Evolutionary conservation across 345 rosid species (phyloP), one percentile per base, ranked within the genome.

Genomic region (Rubroshorea leprosula): DNA sequence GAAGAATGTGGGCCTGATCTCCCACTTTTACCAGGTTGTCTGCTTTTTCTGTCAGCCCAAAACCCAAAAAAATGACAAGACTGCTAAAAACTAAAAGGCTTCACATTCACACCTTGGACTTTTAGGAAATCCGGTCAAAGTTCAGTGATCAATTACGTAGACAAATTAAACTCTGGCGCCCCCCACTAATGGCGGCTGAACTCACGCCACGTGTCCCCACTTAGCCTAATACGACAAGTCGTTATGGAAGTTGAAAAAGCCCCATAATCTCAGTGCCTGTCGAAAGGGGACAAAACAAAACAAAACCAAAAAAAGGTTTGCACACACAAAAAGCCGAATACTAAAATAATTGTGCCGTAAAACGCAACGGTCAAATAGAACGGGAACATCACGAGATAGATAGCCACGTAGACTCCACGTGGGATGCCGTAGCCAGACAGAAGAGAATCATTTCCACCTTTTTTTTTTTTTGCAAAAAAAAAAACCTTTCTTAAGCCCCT

Each of bases 341-440:
- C 3, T 2, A 21, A 39, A 23, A 47, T 58, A 46, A 50, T 46
- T 23, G 23, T 54, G 62, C 14, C 41, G 38, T 47, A 43, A 35
- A 35, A 54, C 50, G 48, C 73, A 82, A 82, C 87, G 87, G 87
- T 82, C 80, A 29, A 64, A 57, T 62, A 6, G 68, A 72, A 69
- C 71, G 71, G 76, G 47, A 27, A 56, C 19, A 63, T 29, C 70
- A 48, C 71, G 73, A 50, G 74, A 63, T 79, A 50, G 74, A 63
- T 79, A 73, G 76, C 58, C 84, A 79, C 80, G 83, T 84, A 85
- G 75, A 35, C 5, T 6, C 45, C 50, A 72, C 72, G 79, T 79
- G 84, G 65, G 54, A 55, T 41, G 41, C 68, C 54, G 1, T 61
- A n/a, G 57, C 31, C 47, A 38, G 41, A 45, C 62, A 24, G 50